phyloP scores from a whole-genome alignment of 768 basidiomycete genomes.

The Serendipita sp. region DNA sequence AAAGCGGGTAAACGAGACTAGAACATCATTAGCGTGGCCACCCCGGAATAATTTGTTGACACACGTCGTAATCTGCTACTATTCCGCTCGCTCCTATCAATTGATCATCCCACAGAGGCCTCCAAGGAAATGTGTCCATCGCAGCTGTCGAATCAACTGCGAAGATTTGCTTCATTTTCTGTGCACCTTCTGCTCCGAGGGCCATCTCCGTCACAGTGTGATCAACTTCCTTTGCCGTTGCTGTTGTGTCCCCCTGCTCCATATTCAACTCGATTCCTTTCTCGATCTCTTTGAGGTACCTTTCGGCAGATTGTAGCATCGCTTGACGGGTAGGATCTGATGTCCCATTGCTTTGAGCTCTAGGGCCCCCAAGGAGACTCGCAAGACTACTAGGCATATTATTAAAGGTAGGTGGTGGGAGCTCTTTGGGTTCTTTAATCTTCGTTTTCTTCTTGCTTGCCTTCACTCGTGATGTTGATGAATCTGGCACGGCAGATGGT shows the following conservation, averaged over 20 bases:
- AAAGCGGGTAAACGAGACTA: no score
- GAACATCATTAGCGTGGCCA: no score
- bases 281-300: not conserved
- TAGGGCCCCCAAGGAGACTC: not conserved
- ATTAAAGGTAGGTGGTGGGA: not conserved
- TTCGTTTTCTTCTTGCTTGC: not conserved
- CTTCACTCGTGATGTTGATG: not conserved
- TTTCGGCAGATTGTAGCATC: not conserved
- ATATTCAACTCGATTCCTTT: not conserved
- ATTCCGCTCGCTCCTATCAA: not conserved
- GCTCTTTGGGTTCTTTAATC: not conserved
- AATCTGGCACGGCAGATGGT: not conserved
- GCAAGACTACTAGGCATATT: not conserved
- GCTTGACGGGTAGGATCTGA: not conserved
- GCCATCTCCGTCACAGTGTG: conserved; percentile 1
- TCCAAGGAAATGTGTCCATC: not conserved
- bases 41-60: no score
- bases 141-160: not conserved
- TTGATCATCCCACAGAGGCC: not conserved
- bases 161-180: not conserved
- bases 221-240: not conserved
- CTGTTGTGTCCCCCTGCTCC: not conserved
- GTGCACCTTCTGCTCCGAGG: not conserved
- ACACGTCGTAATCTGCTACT: no score
- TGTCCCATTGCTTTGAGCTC: not conserved